phyloP scores from a whole-genome alignment of 163 green algal genomes.

The Scenedesmus sp. region DNA sequence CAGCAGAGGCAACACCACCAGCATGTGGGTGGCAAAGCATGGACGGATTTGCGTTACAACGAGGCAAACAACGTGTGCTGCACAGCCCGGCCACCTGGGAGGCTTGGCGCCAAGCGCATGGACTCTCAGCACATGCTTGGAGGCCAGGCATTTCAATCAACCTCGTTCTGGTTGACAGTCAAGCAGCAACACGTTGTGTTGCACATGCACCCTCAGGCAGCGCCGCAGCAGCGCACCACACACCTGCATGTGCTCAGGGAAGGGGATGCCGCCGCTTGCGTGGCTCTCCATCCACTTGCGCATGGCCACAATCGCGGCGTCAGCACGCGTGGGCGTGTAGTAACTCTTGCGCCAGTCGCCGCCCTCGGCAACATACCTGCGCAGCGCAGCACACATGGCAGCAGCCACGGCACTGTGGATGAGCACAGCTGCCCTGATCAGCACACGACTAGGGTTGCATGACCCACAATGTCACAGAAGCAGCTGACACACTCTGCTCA shows the following conservation, averaged over 20 bases:
- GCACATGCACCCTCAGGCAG: no score
- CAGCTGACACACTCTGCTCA: no score
- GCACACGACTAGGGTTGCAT: no score
- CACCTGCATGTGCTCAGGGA: conserved; percentile 44
- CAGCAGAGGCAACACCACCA: background rate
- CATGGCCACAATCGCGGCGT: conserved; percentile 28
- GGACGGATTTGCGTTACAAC: background rate
- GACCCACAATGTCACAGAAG: no score
- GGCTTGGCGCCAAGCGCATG: no score
- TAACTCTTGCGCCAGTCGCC: conserved; percentile 27
- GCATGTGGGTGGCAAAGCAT: background rate
- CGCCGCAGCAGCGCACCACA: no score
- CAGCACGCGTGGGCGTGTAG: conserved; percentile 43
- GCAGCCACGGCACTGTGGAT: background rate
- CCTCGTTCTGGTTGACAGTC: no score
- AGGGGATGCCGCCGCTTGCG: conserved; percentile 20
- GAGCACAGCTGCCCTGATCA: background rate
- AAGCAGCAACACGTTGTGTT: no score
- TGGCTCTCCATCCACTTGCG: conserved; percentile 50
- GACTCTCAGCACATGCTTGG: no score
- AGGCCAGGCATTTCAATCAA: no score
- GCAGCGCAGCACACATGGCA: background rate
- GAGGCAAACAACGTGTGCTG: no score
- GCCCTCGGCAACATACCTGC: conserved; percentile 24
- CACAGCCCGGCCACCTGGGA: no score